Evolutionary conservation across 116 monocot species (phyloP), one percentile per base, ranked within the genome.

Genomic region (Cymodocea nodosa): DNA sequence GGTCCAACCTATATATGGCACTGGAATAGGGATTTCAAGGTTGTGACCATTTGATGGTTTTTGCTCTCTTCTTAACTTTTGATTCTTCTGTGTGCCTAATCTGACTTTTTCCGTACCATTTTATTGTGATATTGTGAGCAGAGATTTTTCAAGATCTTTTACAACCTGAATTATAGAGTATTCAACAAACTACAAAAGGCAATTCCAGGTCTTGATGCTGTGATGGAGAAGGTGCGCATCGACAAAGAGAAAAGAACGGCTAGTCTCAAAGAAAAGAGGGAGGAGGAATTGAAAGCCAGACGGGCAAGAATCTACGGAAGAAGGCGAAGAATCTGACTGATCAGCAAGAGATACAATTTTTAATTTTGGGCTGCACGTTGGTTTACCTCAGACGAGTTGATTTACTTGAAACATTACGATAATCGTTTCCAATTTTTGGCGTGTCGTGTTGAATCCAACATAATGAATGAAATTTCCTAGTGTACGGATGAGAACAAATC

Each of bases 1-100:
- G 87, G 87, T 22, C 87, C 87, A 56, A 84, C 87, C 25, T 91
- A 87, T 63, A 77, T 91, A 25, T 54, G 66, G 67, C 65, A 82
- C 35, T 87, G 91, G 91, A 91, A 91, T 78, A 80, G 44, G 20
- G 87, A 87, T 74, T 74, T 87, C 3, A 80, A 80, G 84, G 91
- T 91, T 67, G 36, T 60, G 15, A 17, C 16, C 37, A 16, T 60
- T 44, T 44, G 44, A 44, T 44, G 44, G 12, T 44, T 44, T 44
- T 44, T 44, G 23, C 11, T 19, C 25, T n/a, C n/a, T n/a, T n/a
- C n/a, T n/a, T 58, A 30, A 30, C 11, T 44, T 44, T 44, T 8
- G 1, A 44, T 44, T 44, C 44, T 44, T 44, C 44, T 10, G 11
- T 44, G 44, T 44, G 44, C 44, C 5, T 44, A 10, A 9, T 44